Evolutionary conservation across 2,329 filamentous ascomycete species (phyloP), one percentile per base, ranked within the genome.

Genomic region (Aaosphaeria pasadenensis): DNA sequence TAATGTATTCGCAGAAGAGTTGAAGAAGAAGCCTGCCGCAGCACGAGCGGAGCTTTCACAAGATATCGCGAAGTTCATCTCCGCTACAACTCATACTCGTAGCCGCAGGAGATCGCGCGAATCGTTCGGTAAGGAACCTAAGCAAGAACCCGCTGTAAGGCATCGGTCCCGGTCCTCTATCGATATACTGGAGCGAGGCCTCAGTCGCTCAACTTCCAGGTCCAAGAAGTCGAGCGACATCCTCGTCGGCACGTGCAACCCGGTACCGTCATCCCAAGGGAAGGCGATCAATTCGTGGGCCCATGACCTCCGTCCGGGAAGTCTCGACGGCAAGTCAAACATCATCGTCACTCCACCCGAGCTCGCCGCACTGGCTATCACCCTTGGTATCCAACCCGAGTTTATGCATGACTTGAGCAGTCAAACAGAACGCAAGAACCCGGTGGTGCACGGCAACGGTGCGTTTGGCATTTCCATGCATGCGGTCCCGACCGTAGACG

Each of bases 391-490:
- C 36, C 39, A 11, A 40, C 39, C 17, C 17, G 17, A 48, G 57
- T 13, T 31, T 40, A 11, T 9, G 17, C 24, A 39, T 7, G 36
- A 39, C 39, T 38, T 36, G 41, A 30, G 13, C 36, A 5, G 30
- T 50, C n/a, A 52, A 46, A 7, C 32, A n/a, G 6, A 44, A 46
- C 11, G n/a, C 43, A 4, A 35, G 42, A 7, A 11, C 11, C 9
- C 24, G 6, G 28, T 28, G 11, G 28, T 28, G 11, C 39, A 36
- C 6, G 45, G 55, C 30, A 55, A 40, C 33, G 61, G 64, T n/a
- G 66, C 63, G 5, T 59, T 62, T 40, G 55, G 59, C 17, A 55
- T 69, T 13, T 61, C 65, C 3, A 58, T 69, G 9, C 44, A 32
- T 6, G 38, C 49, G 6, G 43, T 43, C 5, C 11, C 39, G 11